Evolutionary conservation across 768 basidiomycete genomes (phyloP), one percentile per base, ranked within the genome.

Genomic region (Aureoboletus auriporus): DNA sequence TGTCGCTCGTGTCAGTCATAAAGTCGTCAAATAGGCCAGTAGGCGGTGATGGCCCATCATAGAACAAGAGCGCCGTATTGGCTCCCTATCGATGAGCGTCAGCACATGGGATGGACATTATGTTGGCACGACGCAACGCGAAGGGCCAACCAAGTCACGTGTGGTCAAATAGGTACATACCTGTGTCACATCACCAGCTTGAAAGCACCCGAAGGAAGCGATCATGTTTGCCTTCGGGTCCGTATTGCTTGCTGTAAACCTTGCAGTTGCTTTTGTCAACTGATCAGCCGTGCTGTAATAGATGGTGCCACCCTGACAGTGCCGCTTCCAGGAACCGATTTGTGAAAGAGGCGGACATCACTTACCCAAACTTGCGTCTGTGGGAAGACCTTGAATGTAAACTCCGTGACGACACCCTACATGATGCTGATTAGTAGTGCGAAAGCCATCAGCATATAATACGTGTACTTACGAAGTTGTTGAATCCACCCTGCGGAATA

Each of bases 401-500:
- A 78, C 45, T 65, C 69, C 1, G 80, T 84, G 28, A 84, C 79
- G 23, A 85, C 77, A 0, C 83, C 83, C 74, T 76, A 36, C 8
- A 20, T 44, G 31, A 37, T 60, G 9, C 67, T 49, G 62, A 76
- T 80, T 5, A 33, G 43, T 66, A 70, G 30, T 60, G 59, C 2
- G 61, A 5, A 34, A n/a, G 13, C 14, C 40, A 31, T 10, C 34
- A 17, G 38, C 23, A 17, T 10, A 40, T 31, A 23, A 55, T 46
- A 44, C 30, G 28, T 38, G 8, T 42, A 46, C 58, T 44, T 50
- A 76, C 75, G 56, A 82, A 84, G 60, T 84, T 84, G 54, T 86
- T 86, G 58, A 74, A 69, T 8, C 82, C 82, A 39, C 84, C 84
- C 79, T 84, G 42, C 35, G 40, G 14, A 39, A 23, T 23, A 23